Conservation (phyloP, 2,329 filamentous ascomycete species). For the Aspergillus spinulosporus region DNA sequence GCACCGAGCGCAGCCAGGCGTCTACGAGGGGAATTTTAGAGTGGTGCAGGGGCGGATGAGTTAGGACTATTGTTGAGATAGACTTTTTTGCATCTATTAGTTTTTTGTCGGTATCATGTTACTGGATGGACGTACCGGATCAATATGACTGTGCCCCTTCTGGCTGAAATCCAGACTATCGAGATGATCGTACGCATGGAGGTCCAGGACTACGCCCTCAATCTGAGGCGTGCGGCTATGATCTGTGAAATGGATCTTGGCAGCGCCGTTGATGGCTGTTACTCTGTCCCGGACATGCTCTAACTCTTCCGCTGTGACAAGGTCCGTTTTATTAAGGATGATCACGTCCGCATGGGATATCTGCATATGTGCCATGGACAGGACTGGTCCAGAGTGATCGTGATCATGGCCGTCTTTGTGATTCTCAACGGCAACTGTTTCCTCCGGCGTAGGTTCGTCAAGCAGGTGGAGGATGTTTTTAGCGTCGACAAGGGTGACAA, state of each 20-base stretch:
- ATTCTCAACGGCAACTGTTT: conserved; percentile 43
- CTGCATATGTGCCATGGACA: conserved; percentile 93
- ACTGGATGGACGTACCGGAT: conserved; percentile 62
- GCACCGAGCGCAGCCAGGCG: conserved; percentile 74
- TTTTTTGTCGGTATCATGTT: background rate
- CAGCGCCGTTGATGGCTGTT: conserved; percentile 82
- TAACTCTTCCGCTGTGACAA: conserved; percentile 71
- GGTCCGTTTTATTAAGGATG: conserved; percentile 88
- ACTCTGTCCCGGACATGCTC: conserved; percentile 69
- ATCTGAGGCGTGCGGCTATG: conserved; percentile 77
- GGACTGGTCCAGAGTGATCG: conserved; percentile 60
- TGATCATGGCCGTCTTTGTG: conserved; percentile 34
- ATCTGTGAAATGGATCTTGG: conserved; percentile 77
- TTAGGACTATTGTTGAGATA: conserved; percentile 74
- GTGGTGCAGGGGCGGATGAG: conserved; percentile 60
- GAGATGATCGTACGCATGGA: conserved; percentile 89
- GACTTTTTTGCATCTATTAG: conserved; percentile 53
- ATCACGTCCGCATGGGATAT: conserved; percentile 96
- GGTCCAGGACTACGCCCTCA: conserved; percentile 81
- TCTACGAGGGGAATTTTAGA: conserved; percentile 67
- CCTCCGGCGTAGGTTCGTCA: conserved; percentile 61
- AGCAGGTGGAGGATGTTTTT: conserved; percentile 84
- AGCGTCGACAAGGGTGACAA: conserved; percentile 92
- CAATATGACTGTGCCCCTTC: conserved; percentile 87
- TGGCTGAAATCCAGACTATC: conserved; percentile 67